Conservation (phyloP, 192 early-diverging fungal genomes). For the Coemansia sp. region DNA sequence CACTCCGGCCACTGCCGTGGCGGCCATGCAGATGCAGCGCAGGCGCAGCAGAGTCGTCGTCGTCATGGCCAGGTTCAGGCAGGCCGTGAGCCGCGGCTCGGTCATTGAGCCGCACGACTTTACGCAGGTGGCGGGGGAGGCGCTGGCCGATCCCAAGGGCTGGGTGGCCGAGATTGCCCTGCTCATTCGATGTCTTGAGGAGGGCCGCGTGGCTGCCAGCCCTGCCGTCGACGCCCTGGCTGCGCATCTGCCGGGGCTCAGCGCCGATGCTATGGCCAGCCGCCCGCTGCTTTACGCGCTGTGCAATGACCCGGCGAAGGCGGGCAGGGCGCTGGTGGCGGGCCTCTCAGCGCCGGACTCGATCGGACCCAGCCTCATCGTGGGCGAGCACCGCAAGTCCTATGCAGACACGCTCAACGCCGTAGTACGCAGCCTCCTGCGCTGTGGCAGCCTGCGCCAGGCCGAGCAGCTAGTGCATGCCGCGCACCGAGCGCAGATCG, state of each 20-base stretch:
- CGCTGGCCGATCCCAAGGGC: conserved; percentile 17
- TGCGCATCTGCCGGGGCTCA: conserved; percentile 30
- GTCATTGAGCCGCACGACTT: conserved; percentile 18
- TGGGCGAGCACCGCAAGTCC: conserved; percentile 9
- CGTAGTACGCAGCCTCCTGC: conserved; percentile 22
- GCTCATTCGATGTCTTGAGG: conserved; percentile 27
- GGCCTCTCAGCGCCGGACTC: background rate
- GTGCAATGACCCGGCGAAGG: background rate
- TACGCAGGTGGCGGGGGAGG: conserved; percentile 10
- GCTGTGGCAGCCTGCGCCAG: conserved; percentile 11
- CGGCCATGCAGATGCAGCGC: conserved; percentile 23
- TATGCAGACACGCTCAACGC: conserved; percentile 23
- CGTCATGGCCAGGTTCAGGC: conserved; percentile 29
- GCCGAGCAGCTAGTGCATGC: conserved; percentile 18
- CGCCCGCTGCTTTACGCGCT: conserved; percentile 27
- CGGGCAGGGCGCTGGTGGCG: background rate
- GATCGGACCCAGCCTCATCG: background rate
- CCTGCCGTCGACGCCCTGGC: conserved; percentile 37
- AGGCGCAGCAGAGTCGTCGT: conserved; percentile 3
- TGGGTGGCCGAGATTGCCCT: conserved; percentile 41
- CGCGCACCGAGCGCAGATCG: conserved; percentile 16
- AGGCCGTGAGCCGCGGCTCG: conserved; percentile 3
- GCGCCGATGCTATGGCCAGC: background rate
- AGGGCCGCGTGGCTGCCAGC: conserved; percentile 22
- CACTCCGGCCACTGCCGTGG: conserved; percentile 7